phyloP scores from a whole-genome alignment of 352 stramenopile species.

The Plasmopara muralis region DNA sequence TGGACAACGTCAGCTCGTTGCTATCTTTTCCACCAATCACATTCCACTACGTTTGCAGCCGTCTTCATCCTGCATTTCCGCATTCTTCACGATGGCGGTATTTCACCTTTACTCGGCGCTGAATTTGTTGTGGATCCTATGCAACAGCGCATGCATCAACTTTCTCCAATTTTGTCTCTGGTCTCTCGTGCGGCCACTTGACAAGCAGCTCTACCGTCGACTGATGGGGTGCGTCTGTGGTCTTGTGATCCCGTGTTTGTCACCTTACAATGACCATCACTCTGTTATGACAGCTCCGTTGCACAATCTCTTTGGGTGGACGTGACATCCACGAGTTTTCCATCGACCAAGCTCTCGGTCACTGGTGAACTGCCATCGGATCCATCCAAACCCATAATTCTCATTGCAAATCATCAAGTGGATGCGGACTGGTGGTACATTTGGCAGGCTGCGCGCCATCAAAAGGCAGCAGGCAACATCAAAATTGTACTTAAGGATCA shows the following conservation, averaged over 20 bases:
- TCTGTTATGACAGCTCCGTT: slow-evolving; percentile 28
- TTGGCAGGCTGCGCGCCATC: slow-evolving; percentile 71
- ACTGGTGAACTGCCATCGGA: slow-evolving; percentile 79
- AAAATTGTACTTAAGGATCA: slow-evolving; percentile 91
- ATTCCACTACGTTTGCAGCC: background rate
- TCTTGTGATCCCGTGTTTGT: slow-evolving; percentile 12
- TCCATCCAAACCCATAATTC: slow-evolving; percentile 65
- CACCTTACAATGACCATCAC: slow-evolving; percentile 4
- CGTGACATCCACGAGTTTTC: slow-evolving; percentile 79
- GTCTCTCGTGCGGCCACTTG: slow-evolving; percentile 79
- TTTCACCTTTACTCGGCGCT: slow-evolving; percentile 61
- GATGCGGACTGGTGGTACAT: slow-evolving; percentile 93
- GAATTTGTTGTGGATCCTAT: slow-evolving; percentile 80
- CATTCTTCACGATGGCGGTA: slow-evolving; percentile 34
- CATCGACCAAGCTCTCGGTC: slow-evolving; percentile 72
- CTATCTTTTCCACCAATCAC: slow-evolving; percentile 13
- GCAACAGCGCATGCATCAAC: slow-evolving; percentile 77
- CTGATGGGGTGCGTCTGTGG: slow-evolving; percentile 48
- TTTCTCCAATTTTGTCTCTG: slow-evolving; percentile 77
- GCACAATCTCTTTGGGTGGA: slow-evolving; percentile 82
- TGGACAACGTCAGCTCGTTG: background rate
- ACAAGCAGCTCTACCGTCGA: slow-evolving; percentile 66
- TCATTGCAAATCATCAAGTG: slow-evolving; percentile 89
- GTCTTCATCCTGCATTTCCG: slow-evolving; percentile 1
- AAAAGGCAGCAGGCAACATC: slow-evolving; percentile 66